Evolutionary conservation across 345 rosid species (phyloP).

Genomic region (Microcos paniculata): DNA sequence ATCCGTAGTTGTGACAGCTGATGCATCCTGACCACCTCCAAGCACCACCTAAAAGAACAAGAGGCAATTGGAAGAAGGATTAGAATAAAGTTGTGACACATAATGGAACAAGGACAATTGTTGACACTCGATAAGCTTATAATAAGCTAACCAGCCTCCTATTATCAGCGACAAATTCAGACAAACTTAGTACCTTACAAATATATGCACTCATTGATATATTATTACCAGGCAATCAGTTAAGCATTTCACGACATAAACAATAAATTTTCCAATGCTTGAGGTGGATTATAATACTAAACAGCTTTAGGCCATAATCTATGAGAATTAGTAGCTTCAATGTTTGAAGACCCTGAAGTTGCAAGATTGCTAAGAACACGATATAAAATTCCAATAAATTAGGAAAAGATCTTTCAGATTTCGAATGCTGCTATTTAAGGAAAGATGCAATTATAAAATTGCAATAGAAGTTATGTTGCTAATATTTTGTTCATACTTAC

Average conservation of each 20-base stretch:
- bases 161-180: neutral
- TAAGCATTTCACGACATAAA: neutral
- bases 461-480: neutral
- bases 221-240: neutral
- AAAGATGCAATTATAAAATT: neutral
- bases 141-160: neutral
- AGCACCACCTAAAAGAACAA: conserved; percentile 70
- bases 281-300: neutral
- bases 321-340: neutral
- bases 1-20: conserved; percentile 93
- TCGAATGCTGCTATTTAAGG: neutral
- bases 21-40: conserved; percentile 99
- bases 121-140: neutral
- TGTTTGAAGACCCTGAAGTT: neutral
- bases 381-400: neutral
- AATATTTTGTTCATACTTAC: conserved; percentile 40
- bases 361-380: neutral
- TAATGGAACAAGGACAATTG: neutral
- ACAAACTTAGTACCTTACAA: neutral
- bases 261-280: neutral
- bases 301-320: neutral
- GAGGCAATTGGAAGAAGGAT: neutral
- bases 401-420: neutral
- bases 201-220: neutral
- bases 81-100: neutral